Evolutionary conservation across 2,329 filamentous ascomycete species (phyloP), one percentile per base, ranked within the genome.

Genomic region (Fusarium subglutinans): DNA sequence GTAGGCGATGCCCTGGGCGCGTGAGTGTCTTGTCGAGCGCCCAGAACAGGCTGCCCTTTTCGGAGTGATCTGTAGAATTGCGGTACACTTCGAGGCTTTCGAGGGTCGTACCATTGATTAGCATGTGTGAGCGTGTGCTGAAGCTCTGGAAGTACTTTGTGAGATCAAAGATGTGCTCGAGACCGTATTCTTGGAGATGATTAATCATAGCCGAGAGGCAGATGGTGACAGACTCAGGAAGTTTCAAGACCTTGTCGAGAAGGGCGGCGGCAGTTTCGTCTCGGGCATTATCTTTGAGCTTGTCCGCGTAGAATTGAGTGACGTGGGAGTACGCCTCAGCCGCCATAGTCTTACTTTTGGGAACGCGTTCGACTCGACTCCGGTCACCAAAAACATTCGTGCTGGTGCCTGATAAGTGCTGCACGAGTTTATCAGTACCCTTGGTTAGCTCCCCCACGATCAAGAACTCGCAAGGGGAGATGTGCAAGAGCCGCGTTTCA

Each of bases 111-210:
- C 96, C 96, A 79, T 97, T 98, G 69, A 99, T 86, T 8, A 98
- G 87, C 96, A 99, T 98, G 79, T 98, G 95, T 20, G 96, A 95
- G 43, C 95, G 88, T 13, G 95, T 94, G 76, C 94, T 98, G 83
- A 99, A 99, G 5, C 95, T 94, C 76, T 98, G 93, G 79, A 99
- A 99, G 84, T 98, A 98, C 78, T 97, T 98, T 4, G 96, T 98
- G 48, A 99, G 85, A 78, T 98, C 93, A 77, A 99, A 98, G 60
- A 99, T 94, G 84, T 98, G 95, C 81, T 98, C 93, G 26, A 99
- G 87, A 2, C 95, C 95, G 80, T 98, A 99, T 74, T 98, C 95
- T 24, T 91, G 92, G 77, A 99, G 86, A 79, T 99, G 95, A 3
- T 89, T 94, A 77, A 99, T 98, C 95, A 99, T 98, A 17, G 95